phyloP scores from a whole-genome alignment of 257 asterid genomes.

The Scutellaria minor region DNA sequence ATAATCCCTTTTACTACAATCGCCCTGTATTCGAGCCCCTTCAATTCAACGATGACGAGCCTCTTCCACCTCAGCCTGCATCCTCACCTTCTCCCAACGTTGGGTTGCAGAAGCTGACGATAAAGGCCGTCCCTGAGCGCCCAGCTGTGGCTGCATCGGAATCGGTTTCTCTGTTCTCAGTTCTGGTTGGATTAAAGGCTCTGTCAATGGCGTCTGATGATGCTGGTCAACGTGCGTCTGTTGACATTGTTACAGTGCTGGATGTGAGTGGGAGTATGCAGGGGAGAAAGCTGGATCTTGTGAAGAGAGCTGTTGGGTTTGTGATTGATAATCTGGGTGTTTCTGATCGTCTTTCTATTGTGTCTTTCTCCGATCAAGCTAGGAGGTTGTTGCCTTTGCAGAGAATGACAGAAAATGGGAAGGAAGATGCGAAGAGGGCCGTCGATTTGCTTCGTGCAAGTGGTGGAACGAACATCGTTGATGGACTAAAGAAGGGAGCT shows the following conservation, averaged over 20 bases:
- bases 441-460: constrained; percentile 26
- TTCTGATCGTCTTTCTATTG: constrained; percentile 32
- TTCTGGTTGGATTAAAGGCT: constrained; percentile 40
- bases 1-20: background rate
- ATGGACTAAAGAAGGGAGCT: constrained; percentile 43
- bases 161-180: constrained; percentile 24
- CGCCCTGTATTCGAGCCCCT: constrained; percentile 12
- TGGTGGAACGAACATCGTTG: constrained; percentile 45
- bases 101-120: background rate
- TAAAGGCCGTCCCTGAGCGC: constrained; percentile 40
- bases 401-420: constrained; percentile 45
- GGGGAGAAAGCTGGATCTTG: constrained; percentile 37
- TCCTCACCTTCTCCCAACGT: constrained; percentile 30
- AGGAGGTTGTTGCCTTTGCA: constrained; percentile 40
- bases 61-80: constrained; percentile 17
- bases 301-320: constrained; percentile 36
- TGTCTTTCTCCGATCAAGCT: constrained; percentile 32
- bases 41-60: constrained; percentile 42
- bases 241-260: constrained; percentile 48
- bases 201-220: constrained; percentile 26
- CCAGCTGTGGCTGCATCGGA: constrained; percentile 38
- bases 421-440: constrained; percentile 43
- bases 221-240: constrained; percentile 38
- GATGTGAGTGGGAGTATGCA: constrained; percentile 47
- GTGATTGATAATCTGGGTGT: constrained; percentile 35